phyloP scores from a whole-genome alignment of 1,284 basidiomycete genomes.

The Pascua guehoae region DNA sequence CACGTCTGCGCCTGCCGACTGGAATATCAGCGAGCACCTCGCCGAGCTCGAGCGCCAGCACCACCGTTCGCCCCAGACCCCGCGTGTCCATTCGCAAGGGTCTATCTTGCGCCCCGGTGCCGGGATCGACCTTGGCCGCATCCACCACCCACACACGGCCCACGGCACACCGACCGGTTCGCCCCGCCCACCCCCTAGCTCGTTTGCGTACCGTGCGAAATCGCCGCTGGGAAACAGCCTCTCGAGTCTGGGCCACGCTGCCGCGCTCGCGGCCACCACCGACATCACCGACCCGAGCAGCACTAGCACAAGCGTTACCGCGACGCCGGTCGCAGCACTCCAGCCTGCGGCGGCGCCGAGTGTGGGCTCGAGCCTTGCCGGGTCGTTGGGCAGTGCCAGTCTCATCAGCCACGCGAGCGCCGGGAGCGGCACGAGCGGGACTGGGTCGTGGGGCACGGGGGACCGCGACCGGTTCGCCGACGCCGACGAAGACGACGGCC shows the following conservation, averaged over 20 bases:
- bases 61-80: constrained; percentile 5
- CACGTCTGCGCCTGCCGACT: constrained; percentile 18
- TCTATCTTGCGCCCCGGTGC: constrained; percentile 3
- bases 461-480: constrained; percentile 1
- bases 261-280: no score
- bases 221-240: no score
- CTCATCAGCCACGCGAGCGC: no score
- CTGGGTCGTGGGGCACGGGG: no score
- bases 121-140: constrained; percentile 5
- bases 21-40: constrained; percentile 12
- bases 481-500: constrained; percentile 6
- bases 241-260: no score
- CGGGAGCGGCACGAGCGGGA: no score
- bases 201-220: neutral
- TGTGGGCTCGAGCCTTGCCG: no score
- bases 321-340: no score
- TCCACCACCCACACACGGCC: neutral
- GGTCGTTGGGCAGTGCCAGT: no score
- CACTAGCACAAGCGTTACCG: no score
- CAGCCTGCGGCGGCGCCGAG: no score
- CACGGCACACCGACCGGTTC: neutral
- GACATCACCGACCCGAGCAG: no score
- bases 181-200: neutral
- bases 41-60: constrained; percentile 14
- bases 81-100: constrained; percentile 1